Evolutionary conservation across 1,284 basidiomycete species (phyloP), one percentile per base, ranked within the genome.

Genomic region (Austropuccinia psidii): DNA sequence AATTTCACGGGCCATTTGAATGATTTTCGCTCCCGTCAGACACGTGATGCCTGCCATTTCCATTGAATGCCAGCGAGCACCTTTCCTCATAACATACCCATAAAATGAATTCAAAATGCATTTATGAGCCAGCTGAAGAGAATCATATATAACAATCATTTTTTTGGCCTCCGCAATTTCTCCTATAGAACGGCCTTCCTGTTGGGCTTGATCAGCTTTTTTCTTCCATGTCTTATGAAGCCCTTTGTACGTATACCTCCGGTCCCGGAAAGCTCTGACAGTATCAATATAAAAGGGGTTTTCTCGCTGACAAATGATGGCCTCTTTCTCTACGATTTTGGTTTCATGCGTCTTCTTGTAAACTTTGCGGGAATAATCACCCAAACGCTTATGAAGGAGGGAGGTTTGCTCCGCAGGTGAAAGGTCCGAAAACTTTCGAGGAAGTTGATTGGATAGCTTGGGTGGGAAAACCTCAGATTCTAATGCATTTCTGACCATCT

Each of bases 1-100:
- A 31, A 82, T 78, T 76, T 95, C 90, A 45, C 96, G 88, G n/a
- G 96, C 96, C 93, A 98, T 95, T 81, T 99, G 96, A 78, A 99
- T 99, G 83, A 99, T 98, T 4, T 88, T 92, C 6, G 96, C 94
- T n/a, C 96, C 96, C 0, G 96, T 98, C 60, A 98, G 84, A 83
- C 96, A 99, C 9, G 96, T 99, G 78, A 99, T 98, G 24, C 96
- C 96, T 0, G 96, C 96, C 96, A 99, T 99, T 83, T 99, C 96
- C 96, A 99, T 98, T 45, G 94, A 98, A 82, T 98, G 95, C 96
- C 96, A 99, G 27, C 96, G 86, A 19, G 96, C 96, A 74, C 96
- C 96, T 81, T 99, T 99, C 45, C 95, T 89, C 96, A 98, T 99
- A 81, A 99, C 96, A 79, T 98, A 99, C 60, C 96, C 96, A 81